Conservation (phyloP, 441 rosid species). For the Erysimum cheiri region DNA sequence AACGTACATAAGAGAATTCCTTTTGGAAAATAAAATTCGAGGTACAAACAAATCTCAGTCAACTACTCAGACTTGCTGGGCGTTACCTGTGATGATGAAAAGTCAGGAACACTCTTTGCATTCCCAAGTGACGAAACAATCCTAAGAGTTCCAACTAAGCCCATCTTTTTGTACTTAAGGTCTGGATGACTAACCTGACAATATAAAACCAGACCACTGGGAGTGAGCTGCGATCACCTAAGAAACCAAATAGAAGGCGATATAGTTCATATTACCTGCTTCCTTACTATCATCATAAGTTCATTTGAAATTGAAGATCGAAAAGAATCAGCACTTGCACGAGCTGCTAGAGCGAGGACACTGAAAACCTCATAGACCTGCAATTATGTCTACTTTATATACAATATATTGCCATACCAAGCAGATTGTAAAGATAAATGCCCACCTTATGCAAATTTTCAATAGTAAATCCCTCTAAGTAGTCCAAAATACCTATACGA, state of each 20-base stretch:
- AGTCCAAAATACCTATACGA: conserved; percentile 82
- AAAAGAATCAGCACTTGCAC: conserved; percentile 48
- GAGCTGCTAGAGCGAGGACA: conserved; percentile 61
- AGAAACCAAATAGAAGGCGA: conserved; percentile 25
- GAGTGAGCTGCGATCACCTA: conserved; percentile 26
- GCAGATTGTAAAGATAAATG: conserved; percentile 24
- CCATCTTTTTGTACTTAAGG: conserved; percentile 87
- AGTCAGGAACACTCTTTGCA: conserved; percentile 41
- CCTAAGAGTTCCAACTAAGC: conserved; percentile 76
- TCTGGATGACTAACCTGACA: conserved; percentile 78
- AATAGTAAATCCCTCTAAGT: conserved; percentile 79
- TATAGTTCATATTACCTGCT: conserved; percentile 64
- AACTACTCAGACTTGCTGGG: conserved; percentile 12
- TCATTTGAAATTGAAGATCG: conserved; percentile 78
- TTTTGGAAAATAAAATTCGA: background rate
- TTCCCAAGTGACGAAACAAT: conserved; percentile 72
- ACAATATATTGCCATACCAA: conserved; percentile 36
- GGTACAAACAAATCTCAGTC: conserved; percentile 7
- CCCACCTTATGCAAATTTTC: conserved; percentile 79
- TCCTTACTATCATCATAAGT: conserved; percentile 76
- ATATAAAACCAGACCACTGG: conserved; percentile 15
- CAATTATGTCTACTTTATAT: conserved; percentile 29
- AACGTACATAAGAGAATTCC: conserved; percentile 20
- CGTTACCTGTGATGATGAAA: conserved; percentile 38
- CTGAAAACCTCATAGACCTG: conserved; percentile 91